A percentile compares a stretch with the other conserved stretches of the same genome.
Conservation (phyloP, 2,329 filamentous ascomycete species). For the Trichoderma sp. region DNA sequence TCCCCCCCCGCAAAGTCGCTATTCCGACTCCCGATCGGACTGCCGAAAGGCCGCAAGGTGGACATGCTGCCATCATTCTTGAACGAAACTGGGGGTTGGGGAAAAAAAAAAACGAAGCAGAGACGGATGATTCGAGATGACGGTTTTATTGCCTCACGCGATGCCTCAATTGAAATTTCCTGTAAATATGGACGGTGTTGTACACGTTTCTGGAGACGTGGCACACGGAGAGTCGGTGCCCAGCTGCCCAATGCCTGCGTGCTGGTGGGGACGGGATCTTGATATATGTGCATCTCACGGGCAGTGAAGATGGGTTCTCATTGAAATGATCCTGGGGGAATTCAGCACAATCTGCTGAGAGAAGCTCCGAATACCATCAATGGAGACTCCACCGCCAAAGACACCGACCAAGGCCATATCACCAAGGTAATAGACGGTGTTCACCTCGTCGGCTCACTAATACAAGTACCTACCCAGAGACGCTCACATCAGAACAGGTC, state of each 20-base stretch:
- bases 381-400: neutral
- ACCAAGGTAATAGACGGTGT: neutral
- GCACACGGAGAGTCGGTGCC: constrained; percentile 13
- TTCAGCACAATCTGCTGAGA: neutral
- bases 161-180: neutral
- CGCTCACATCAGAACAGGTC: neutral
- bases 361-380: neutral
- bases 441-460: neutral
- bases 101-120: neutral
- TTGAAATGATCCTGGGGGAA: neutral
- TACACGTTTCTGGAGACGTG: neutral
- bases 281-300: neutral
- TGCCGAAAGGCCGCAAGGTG: neutral
- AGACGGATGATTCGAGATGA: neutral
- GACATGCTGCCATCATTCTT: neutral
- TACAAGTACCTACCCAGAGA: neutral
- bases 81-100: neutral
- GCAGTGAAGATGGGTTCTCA: neutral
- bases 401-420: neutral
- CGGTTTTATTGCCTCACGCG: neutral
- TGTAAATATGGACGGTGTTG: neutral
- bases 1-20: neutral
- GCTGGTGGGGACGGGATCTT: constrained; percentile 2
- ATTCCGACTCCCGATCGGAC: neutral
- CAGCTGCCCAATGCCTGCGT: constrained; percentile 14